phyloP scores from a whole-genome alignment of 441 rosid genomes.

The Kokia cookei region DNA sequence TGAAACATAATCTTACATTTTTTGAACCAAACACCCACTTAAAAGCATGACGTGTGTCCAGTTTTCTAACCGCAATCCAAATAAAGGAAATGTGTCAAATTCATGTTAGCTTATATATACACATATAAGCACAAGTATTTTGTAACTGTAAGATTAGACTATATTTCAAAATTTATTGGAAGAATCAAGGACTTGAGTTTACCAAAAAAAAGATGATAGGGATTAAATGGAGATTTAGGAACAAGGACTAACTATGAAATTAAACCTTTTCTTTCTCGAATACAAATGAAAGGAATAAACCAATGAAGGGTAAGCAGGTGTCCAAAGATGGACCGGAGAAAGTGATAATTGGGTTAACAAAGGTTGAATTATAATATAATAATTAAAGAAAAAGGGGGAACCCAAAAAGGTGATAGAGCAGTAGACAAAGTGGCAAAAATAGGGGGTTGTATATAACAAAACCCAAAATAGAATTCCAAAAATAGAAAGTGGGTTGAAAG shows the following conservation, averaged over 20 bases:
- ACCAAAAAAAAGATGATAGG: neutral
- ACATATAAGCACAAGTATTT: too few relatives aligned
- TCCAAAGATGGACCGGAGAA: neutral
- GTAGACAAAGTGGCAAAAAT: neutral
- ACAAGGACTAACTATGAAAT: neutral
- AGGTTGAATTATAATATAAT: neutral
- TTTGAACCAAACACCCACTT: too few relatives aligned
- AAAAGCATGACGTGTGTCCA: neutral
- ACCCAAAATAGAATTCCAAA: constrained; percentile 15
- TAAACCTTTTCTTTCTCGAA: neutral
- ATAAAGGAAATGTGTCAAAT: too few relatives aligned
- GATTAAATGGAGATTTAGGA: neutral
- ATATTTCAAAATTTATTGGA: too few relatives aligned
- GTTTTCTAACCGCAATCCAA: too few relatives aligned
- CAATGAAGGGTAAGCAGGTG: neutral
- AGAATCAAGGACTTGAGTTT: neutral
- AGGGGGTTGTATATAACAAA: neutral
- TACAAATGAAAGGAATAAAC: neutral
- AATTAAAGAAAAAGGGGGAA: neutral
- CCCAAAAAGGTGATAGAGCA: neutral
- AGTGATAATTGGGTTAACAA: neutral
- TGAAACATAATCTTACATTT: too few relatives aligned
- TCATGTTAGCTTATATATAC: too few relatives aligned
- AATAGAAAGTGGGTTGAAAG: constrained; percentile 15
- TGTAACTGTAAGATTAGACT: neutral